Evolutionary conservation across 2,329 filamentous ascomycete species (phyloP), one percentile per base, ranked within the genome.

Genomic region (Lachnellula occidentalis): DNA sequence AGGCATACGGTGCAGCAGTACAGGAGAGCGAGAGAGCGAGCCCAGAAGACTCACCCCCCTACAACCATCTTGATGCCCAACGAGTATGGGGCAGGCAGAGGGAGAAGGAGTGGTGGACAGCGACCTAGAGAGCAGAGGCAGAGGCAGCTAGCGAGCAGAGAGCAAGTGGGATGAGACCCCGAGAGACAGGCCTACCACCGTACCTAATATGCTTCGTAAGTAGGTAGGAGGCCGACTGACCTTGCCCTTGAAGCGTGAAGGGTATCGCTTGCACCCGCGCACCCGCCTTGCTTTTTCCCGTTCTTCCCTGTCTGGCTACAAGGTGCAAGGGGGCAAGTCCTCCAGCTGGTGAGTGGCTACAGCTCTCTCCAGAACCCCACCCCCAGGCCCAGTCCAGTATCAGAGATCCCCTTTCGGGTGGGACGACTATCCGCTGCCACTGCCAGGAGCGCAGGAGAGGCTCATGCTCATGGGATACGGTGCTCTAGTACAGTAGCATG

Each of bases 261-360:
- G 41, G 19, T 45, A 15, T 27, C 60, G 58, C 62, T 64, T 61
- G 59, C 62, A 64, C 57, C 61, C 62, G 61, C 47, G 45, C 57
- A 59, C 59, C 58, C 59, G 64, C 62, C 61, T 63, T 64, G 59
- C 60, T 62, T 62, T 63, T 64, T 56, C 58, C 56, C 50, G 47
- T 51, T 47, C 49, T 50, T 24, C 54, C 50, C 53, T 41, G 36
- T 39, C 15, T 39, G 36, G 27, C 31, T 50, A 34, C 42, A 50
- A 39, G 46, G 53, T 42, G 52, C 51, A 54, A 49, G 51, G 45
- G 24, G 24, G n/a, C 34, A 12, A 17, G 15, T 24, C 7, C 34
- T 37, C 34, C 11, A 19, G 41, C 7, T 43, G 41, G 11, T 43
- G 41, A 43, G 22, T 43, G 22, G 15, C 41, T 43, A 19, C 21